These are phyloP conservation scores for Tephrocybe sp. DNA, from an alignment of 768 basidiomycete species.

Conservation along the genomic window DNA sequence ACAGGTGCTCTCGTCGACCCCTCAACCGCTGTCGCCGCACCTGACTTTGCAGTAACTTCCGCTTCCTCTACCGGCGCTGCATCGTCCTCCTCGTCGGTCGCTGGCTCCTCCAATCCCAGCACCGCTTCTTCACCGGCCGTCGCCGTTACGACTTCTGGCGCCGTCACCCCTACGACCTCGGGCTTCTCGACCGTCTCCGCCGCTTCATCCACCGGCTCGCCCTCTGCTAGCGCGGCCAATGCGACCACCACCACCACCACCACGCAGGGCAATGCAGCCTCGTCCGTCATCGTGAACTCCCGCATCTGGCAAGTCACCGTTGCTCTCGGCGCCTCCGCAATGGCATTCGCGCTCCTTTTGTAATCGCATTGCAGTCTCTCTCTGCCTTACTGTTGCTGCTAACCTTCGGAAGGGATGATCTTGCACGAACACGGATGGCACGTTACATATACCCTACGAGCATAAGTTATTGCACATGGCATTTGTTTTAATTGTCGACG, in stretches of 20 bases:
- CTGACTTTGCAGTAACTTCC: conserved; percentile 12
- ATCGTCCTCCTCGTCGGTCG: not conserved
- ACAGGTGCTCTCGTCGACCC: conserved; percentile 54
- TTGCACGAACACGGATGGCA: conserved; percentile 1
- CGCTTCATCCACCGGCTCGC: not conserved
- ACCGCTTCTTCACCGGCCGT: conserved; percentile 4
- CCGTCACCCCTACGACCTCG: not conserved
- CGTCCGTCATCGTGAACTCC: conserved; percentile 13
- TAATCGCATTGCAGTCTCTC: conserved; percentile 1
- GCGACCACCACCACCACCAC: conserved; percentile 9
- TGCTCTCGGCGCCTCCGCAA: conserved; percentile 15
- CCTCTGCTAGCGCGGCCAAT: not conserved
- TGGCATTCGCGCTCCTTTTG: conserved; percentile 16
- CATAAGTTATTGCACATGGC: conserved; percentile 2
- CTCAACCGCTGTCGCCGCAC: conserved; percentile 37
- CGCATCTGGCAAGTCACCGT: conserved; percentile 21
- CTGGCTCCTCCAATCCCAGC: conserved; percentile 3
- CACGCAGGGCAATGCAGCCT: conserved; percentile 17
- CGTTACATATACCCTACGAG: conserved; percentile 3
- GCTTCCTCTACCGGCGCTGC: not conserved
- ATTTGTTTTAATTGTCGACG: not conserved
- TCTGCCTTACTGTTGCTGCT: too few species aligned
- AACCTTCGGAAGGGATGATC: too few species aligned
- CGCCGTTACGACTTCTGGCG: not conserved
- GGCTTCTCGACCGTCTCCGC: not conserved